Conservation (phyloP, 106 monocot genomes). For the Dendrobium nobile region DNA sequence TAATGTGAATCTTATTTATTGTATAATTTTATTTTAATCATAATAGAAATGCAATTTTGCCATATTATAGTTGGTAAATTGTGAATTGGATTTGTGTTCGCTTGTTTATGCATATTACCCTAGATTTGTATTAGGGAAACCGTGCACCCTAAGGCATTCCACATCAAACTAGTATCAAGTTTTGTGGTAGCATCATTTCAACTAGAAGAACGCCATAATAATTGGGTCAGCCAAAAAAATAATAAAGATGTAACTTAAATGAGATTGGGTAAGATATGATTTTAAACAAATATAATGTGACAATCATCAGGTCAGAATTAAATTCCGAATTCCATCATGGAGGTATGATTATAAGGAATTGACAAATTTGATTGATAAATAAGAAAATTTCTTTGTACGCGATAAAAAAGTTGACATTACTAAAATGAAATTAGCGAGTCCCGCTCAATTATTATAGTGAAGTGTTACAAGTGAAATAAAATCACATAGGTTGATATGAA, state of each 20-base stretch:
- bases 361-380: too few species aligned
- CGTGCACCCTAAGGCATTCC: background rate
- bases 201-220: background rate
- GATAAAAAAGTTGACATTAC: too few species aligned
- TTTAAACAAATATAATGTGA: background rate
- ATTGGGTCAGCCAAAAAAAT: background rate
- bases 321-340: too few species aligned
- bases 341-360: too few species aligned
- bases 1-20: background rate
- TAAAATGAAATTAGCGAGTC: too few species aligned
- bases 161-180: background rate
- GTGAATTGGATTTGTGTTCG: too few species aligned
- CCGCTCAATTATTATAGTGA: too few species aligned
- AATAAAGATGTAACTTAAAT: background rate
- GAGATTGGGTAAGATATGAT: background rate
- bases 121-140: background rate
- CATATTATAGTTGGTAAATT: too few species aligned
- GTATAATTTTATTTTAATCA: background rate
- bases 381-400: too few species aligned
- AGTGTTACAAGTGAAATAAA: too few species aligned
- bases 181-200: background rate
- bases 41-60: too few species aligned
- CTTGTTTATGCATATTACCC: background rate
- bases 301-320: background rate
- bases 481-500: too few species aligned